Evolutionary conservation across 1,284 basidiomycete species (phyloP), one percentile per base, ranked within the genome.

Genomic region (Cerrena zonata): DNA sequence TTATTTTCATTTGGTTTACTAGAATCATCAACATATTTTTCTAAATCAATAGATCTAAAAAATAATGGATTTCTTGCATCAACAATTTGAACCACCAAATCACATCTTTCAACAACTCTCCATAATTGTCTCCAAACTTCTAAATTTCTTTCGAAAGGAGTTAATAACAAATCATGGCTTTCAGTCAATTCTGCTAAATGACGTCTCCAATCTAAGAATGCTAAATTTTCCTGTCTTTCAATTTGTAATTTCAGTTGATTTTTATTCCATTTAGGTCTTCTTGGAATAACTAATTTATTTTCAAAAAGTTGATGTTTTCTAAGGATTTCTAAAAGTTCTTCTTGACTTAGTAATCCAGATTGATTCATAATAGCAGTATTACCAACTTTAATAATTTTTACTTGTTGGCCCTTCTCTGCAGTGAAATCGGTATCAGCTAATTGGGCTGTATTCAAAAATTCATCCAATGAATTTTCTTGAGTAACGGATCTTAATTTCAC

Each of bases 41-140:
- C 94, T 42, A 98, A 71, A 72, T 98, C 94, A 58, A 92, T 88
- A 57, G 92, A 95, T 41, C 94, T 82, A 68, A 98, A 97, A 22
- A 82, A 78, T 13, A 94, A 72, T 1, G 94, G 94, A 72, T 96
- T 96, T 40, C 94, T 81, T 10, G 92, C 94, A 64, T 97, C 94
- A 44, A 97, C 92, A 53, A 97, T 97, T 69, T 97, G 94, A 0
- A 97, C 91, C 38, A 97, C 72, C 11, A 98, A 79, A 61, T 96
- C 92, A 4, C 93, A 95, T 40, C 94, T 82, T 69, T 98, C 94
- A 18, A 96, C 68, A 1, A 97, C 94, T 54, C 94, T 79, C 94
- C 94, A 97, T 3, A 97, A 77, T 63, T 98, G 94, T 45, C 94
- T 77, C 94, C 94, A 97, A 11, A 97, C 91, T 74, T 96, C 93